Evolutionary conservation across 352 stramenopile species (phyloP).

Genomic region (Phytophthora sp.): DNA sequence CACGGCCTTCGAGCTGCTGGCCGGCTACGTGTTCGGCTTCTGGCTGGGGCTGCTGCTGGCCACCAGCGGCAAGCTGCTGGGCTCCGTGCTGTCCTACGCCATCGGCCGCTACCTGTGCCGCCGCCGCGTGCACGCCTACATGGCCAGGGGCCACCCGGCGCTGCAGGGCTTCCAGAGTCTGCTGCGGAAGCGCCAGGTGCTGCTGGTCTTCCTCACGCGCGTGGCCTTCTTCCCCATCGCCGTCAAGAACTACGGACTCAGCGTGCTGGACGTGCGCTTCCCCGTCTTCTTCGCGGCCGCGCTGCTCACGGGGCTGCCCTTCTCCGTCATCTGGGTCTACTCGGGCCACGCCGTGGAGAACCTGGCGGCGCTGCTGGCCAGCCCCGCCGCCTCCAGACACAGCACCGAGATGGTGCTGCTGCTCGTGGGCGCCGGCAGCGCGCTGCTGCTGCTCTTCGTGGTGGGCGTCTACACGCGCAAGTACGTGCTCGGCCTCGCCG

Average conservation of each 20-base stretch:
- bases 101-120: slow-evolving; percentile 77
- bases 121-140: slow-evolving; percentile 64
- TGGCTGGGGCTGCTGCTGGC: slow-evolving; percentile 71
- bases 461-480: slow-evolving; percentile 76
- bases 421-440: slow-evolving; percentile 57
- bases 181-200: slow-evolving; percentile 60
- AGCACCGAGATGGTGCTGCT: slow-evolving; percentile 60
- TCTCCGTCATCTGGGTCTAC: slow-evolving; percentile 83
- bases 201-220: slow-evolving; percentile 83
- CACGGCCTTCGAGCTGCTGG: slow-evolving; percentile 77
- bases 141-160: slow-evolving; percentile 68
- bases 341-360: slow-evolving; percentile 74
- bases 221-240: slow-evolving; percentile 86
- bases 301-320: slow-evolving; percentile 69
- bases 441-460: slow-evolving; percentile 62
- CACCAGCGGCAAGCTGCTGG: slow-evolving; percentile 67
- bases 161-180: slow-evolving; percentile 75
- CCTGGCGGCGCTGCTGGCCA: slow-evolving; percentile 53
- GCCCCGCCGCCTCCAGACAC: slow-evolving; percentile 41
- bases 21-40: slow-evolving; percentile 82
- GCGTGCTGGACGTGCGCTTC: slow-evolving; percentile 76
- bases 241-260: slow-evolving; percentile 89
- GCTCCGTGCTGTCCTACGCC: slow-evolving; percentile 69
- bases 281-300: slow-evolving; percentile 68
- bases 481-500: slow-evolving; percentile 62